These are phyloP conservation scores for Neoboletus subvelutipes DNA, from an alignment of 768 basidiomycete species.

Conservation along the genomic window DNA sequence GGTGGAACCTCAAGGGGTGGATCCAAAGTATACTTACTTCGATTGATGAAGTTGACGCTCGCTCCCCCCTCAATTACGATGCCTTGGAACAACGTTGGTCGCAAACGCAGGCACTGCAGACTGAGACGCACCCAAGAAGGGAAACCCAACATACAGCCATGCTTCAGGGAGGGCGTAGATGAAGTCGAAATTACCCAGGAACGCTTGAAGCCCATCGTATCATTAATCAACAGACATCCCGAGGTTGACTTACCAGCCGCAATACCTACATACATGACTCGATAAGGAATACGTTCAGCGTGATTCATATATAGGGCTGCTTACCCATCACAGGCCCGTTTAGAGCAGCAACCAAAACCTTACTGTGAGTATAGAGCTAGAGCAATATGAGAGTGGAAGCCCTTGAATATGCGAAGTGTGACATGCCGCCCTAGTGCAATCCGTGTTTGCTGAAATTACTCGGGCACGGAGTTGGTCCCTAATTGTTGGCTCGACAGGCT, in stretches of 20 bases:
- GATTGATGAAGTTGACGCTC: slow-evolving; percentile 65
- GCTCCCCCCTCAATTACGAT: slow-evolving; percentile 68
- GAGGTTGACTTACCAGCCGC: slow-evolving; percentile 48
- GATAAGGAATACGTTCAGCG: slow-evolving; percentile 5
- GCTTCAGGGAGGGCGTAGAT: slow-evolving; percentile 61
- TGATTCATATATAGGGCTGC: neutral
- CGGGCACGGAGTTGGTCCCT: slow-evolving; percentile 48
- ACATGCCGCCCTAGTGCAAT: slow-evolving; percentile 64
- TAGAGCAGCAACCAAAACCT: slow-evolving; percentile 67
- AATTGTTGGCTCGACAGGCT: slow-evolving; percentile 25
- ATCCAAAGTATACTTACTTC: slow-evolving; percentile 43
- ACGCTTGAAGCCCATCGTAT: slow-evolving; percentile 39
- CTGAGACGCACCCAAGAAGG: slow-evolving; percentile 49
- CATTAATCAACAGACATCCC: neutral
- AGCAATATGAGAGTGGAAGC: neutral
- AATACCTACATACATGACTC: slow-evolving; percentile 49
- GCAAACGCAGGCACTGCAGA: neutral
- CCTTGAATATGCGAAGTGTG: neutral
- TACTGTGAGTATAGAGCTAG: slow-evolving; percentile 67
- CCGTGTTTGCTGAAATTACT: slow-evolving; percentile 53
- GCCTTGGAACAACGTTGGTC: slow-evolving; percentile 37
- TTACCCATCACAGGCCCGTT: slow-evolving; percentile 78
- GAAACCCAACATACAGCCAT: slow-evolving; percentile 67
- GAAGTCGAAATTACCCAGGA: slow-evolving; percentile 74
- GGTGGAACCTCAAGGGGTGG: neutral